Conservation (phyloP, 2,329 filamentous ascomycete genomes). For the Cercospora citrullina region DNA sequence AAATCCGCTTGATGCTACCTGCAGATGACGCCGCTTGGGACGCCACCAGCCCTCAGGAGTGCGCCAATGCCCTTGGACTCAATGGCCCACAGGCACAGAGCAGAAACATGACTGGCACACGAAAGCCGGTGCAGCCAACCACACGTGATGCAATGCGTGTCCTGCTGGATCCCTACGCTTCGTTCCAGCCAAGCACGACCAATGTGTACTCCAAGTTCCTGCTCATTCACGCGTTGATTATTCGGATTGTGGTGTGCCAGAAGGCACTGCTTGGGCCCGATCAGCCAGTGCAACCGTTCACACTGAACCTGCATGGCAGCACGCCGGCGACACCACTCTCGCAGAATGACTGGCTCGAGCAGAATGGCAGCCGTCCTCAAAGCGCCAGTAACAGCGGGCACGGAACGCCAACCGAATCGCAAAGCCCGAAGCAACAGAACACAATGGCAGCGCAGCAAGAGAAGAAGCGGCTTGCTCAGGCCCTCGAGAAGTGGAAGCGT, state of each 20-base stretch:
- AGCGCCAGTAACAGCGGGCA: constrained; percentile 40
- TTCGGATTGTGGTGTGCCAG: constrained; percentile 59
- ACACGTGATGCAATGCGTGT: constrained; percentile 62
- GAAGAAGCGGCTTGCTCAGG: constrained; percentile 50
- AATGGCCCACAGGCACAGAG: constrained; percentile 58
- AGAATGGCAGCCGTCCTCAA: constrained; percentile 38
- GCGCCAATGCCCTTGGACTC: constrained; percentile 65
- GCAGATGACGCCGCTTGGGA: constrained; percentile 75
- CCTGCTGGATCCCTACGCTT: constrained; percentile 59
- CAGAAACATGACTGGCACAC: constrained; percentile 64
- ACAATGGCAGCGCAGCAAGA: constrained; percentile 52
- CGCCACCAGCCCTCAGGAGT: constrained; percentile 59
- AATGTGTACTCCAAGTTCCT: constrained; percentile 75
- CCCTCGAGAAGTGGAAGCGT: constrained; percentile 70
- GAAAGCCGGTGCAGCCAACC: constrained; percentile 64
- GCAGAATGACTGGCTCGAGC: constrained; percentile 59
- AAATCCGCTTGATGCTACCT: constrained; percentile 68
- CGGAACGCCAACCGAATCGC: constrained; percentile 45
- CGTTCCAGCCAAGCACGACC: constrained; percentile 64
- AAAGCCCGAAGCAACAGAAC: constrained; percentile 44
- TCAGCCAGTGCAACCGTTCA: constrained; percentile 32
- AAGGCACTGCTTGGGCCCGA: constrained; percentile 40
- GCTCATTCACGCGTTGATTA: constrained; percentile 67
- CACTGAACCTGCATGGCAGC: constrained; percentile 40
- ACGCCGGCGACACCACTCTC: constrained; percentile 58